phyloP scores from a whole-genome alignment of 106 monocot species.

The Cymbidium sinense region DNA sequence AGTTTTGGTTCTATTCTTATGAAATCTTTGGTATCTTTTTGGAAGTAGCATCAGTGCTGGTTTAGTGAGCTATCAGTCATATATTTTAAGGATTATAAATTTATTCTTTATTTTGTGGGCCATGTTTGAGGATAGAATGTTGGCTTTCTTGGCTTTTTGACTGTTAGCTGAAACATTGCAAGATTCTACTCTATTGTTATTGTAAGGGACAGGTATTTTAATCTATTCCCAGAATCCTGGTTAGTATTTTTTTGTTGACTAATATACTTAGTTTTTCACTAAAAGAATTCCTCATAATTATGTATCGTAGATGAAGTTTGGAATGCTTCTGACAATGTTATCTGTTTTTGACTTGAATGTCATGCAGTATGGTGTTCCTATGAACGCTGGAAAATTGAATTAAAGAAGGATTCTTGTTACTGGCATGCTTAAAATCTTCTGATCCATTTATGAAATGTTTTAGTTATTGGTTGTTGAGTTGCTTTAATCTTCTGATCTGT shows the following conservation, averaged over 20 bases:
- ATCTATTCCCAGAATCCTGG: too few species aligned
- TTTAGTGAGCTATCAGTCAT: background rate
- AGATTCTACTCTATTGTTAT: background rate
- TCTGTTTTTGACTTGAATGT: too few species aligned
- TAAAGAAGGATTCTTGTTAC: too few species aligned
- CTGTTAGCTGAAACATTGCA: background rate
- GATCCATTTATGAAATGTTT: background rate
- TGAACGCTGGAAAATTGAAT: too few species aligned
- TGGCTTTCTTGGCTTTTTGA: background rate
- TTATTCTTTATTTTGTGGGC: background rate
- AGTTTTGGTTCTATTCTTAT: background rate
- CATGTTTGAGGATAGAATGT: background rate
- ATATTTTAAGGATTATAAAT: background rate
- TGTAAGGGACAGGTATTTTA: too few species aligned
- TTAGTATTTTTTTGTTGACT: too few species aligned
- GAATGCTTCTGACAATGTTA: too few species aligned
- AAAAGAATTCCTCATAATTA: too few species aligned
- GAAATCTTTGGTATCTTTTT: background rate
- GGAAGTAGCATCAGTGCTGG: background rate
- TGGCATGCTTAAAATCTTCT: background rate
- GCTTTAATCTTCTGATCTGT: background rate
- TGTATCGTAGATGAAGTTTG: too few species aligned
- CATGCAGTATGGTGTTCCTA: too few species aligned
- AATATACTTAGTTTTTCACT: too few species aligned
- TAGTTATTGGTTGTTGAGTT: background rate